phyloP scores from a whole-genome alignment of 805 yeast species.

The Torulaspora microellipsoides region DNA sequence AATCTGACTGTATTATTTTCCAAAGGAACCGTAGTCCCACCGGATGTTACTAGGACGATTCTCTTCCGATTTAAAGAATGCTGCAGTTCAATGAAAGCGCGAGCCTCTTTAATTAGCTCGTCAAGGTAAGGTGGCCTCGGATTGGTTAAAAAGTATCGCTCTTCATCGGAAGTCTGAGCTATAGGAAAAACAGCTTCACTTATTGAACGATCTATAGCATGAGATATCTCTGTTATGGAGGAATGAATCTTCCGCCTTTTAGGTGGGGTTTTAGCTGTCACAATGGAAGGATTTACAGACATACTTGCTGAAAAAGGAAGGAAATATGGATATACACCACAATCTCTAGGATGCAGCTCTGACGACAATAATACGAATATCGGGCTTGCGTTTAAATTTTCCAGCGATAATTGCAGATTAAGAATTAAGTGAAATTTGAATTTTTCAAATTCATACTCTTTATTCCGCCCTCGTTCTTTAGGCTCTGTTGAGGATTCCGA shows the following conservation, averaged over 20 bases:
- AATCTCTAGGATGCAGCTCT: too few relatives aligned
- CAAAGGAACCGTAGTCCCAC: constrained; percentile 97
- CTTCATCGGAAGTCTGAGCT: constrained; percentile 67
- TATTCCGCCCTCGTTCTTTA: too few relatives aligned
- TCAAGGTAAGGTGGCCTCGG: constrained; percentile 69
- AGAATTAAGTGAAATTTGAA: too few relatives aligned
- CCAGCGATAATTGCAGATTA: too few relatives aligned
- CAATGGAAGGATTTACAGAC: neutral
- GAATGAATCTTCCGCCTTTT: constrained; percentile 44
- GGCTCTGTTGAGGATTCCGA: too few relatives aligned
- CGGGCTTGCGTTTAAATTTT: too few relatives aligned
- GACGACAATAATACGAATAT: too few relatives aligned
- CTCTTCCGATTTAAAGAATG: constrained; percentile 38
- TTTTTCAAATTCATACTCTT: too few relatives aligned
- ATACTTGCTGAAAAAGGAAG: neutral
- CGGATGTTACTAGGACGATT: constrained; percentile 84
- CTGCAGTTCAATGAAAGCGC: constrained; percentile 59
- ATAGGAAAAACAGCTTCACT: constrained; percentile 64
- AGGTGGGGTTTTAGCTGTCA: neutral
- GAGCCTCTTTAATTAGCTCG: constrained; percentile 53
- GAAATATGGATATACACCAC: too few relatives aligned
- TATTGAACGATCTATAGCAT: constrained; percentile 75
- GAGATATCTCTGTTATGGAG: constrained; percentile 58
- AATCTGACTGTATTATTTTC: constrained; percentile 96
- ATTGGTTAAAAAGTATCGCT: constrained; percentile 66